Percentiles rank a stretch among this genome's conserved stretches.
phyloP scores from a whole-genome alignment of 345 rosid species.

The Ceriops zippeliana region DNA sequence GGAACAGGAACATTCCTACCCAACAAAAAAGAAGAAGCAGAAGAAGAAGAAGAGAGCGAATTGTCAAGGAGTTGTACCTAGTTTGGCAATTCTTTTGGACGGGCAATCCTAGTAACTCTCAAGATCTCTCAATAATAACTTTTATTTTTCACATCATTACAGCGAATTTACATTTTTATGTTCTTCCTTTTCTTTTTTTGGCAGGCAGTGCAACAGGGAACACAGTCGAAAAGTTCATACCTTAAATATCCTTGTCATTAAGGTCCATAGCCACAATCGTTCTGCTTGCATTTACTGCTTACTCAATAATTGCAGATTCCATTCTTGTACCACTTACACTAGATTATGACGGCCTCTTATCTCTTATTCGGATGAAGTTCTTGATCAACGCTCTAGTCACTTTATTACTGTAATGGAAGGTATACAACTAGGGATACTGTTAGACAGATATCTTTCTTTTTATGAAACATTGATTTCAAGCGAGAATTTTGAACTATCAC shows the following conservation, averaged over 20 bases:
- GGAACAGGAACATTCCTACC: neutral
- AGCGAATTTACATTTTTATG: too few species aligned
- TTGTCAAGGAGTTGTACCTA: too few species aligned
- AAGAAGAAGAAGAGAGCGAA: neutral
- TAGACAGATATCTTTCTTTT: neutral
- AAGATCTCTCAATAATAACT: too few species aligned
- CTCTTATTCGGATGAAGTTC: conserved; percentile 81
- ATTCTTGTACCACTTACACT: conserved; percentile 54
- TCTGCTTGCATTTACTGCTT: conserved; percentile 53
- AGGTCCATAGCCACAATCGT: conserved; percentile 50
- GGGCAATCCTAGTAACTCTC: neutral
- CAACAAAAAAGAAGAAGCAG: neutral
- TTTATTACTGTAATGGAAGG: conserved; percentile 84
- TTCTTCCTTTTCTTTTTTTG: too few species aligned
- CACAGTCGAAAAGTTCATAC: conserved; percentile 26
- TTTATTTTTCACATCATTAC: too few species aligned
- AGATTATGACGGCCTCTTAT: conserved; percentile 60
- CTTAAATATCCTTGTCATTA: conserved; percentile 43
- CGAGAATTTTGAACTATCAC: too few species aligned
- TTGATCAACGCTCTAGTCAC: conserved; percentile 59
- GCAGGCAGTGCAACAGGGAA: too few species aligned
- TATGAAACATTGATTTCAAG: neutral
- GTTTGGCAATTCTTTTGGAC: too few species aligned
- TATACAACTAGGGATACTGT: conserved; percentile 2
- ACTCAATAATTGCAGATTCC: conserved; percentile 46